Evolutionary conservation across 176 grass and related monocot genomes (phyloP).

Genomic region (Oryza rufipogon): DNA sequence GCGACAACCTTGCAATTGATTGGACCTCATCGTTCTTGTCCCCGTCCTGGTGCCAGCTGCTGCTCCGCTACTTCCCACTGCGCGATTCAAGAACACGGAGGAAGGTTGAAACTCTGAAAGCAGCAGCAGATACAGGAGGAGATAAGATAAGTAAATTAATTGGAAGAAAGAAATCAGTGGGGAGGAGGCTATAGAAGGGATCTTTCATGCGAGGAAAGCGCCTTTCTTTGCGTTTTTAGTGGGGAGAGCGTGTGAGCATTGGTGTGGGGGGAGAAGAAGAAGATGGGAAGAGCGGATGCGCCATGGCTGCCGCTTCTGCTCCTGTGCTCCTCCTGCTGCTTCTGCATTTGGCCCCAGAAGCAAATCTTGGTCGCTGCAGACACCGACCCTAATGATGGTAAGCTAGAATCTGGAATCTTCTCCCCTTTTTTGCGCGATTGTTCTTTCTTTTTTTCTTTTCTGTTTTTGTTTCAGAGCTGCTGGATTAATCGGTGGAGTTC

Average conservation of each 20-base stretch:
- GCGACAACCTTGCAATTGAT: background rate
- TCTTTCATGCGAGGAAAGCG: background rate
- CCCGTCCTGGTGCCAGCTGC: slow-evolving; percentile 46
- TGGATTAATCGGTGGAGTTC: background rate
- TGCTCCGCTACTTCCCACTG: slow-evolving; percentile 35
- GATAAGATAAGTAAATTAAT: background rate
- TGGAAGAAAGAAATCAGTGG: background rate
- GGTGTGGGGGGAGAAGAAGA: background rate
- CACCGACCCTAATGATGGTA: slow-evolving; percentile 54
- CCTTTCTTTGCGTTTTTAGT: slow-evolving; percentile 17
- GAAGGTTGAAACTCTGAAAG: slow-evolving; percentile 21
- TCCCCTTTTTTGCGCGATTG: background rate
- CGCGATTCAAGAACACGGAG: slow-evolving; percentile 30
- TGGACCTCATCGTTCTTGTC: slow-evolving; percentile 35
- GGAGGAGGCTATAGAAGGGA: background rate
- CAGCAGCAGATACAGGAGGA: background rate
- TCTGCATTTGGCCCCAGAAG: slow-evolving; percentile 34
- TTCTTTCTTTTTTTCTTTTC: background rate
- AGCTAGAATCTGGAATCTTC: slow-evolving; percentile 1
- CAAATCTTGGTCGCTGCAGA: slow-evolving; percentile 53
- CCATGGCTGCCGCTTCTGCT: slow-evolving; percentile 25
- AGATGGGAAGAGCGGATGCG: slow-evolving; percentile 25
- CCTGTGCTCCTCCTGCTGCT: slow-evolving; percentile 21
- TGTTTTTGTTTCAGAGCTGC: background rate
- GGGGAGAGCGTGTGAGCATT: slow-evolving; percentile 2